phyloP scores from a whole-genome alignment of 2,329 filamentous ascomycete species.

The Camillea tinctor region DNA sequence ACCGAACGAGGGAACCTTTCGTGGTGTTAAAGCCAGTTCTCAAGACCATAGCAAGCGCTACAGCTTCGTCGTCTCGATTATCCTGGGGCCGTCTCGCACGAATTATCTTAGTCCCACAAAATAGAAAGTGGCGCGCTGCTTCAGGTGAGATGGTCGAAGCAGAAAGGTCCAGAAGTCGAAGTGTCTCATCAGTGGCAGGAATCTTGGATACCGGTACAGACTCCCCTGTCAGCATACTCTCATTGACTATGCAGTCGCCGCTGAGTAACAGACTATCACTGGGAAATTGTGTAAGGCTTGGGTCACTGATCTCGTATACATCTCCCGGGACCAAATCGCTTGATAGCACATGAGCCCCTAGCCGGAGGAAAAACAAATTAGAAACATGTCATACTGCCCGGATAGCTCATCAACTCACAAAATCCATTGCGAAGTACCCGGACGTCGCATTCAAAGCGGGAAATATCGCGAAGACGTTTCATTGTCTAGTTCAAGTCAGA shows the following conservation, averaged over 20 bases:
- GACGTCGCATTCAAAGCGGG: conserved; percentile 91
- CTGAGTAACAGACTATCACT: conserved; percentile 88
- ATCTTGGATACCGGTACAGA: conserved; percentile 95
- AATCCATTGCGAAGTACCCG: conserved; percentile 92
- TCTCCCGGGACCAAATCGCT: conserved; percentile 91
- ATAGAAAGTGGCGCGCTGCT: conserved; percentile 85
- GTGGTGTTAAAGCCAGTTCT: conserved; percentile 97
- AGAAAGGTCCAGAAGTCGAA: conserved; percentile 73
- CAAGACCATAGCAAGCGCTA: conserved; percentile 86
- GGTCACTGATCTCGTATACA: conserved; percentile 95
- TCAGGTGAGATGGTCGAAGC: conserved; percentile 81
- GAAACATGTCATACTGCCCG: conserved; percentile 8
- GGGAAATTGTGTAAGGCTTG: conserved; percentile 81
- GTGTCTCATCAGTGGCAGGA: conserved; percentile 75
- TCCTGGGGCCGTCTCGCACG: conserved; percentile 86
- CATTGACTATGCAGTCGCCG: conserved; percentile 97
- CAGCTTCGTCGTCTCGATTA: conserved; percentile 80
- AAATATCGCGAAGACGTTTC: conserved; percentile 85
- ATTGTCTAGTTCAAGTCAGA: conserved; percentile 62
- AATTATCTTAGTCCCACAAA: conserved; percentile 93
- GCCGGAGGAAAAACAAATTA: conserved; percentile 20
- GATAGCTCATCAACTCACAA: conserved; percentile 53
- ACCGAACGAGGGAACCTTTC: conserved; percentile 90
- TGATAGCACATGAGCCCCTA: conserved; percentile 81
- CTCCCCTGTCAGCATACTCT: conserved; percentile 98